Conservation (phyloP, 306 rosid species). For the Acacia acuminata region DNA sequence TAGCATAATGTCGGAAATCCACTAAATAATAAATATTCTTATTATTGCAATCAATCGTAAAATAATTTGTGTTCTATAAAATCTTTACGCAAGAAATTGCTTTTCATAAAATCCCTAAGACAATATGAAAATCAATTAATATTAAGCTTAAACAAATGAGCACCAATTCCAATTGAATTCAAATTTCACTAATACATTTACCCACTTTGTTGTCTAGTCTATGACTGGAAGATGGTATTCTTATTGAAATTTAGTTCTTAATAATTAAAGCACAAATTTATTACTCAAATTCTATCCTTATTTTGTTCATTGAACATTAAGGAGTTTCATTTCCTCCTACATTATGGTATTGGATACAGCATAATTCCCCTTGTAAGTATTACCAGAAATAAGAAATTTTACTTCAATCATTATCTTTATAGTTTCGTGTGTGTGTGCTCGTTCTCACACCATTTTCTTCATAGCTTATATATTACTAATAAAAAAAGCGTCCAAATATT, state of each 20-base stretch:
- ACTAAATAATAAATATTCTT: no score
- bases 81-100: no score
- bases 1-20: not conserved
- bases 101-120: no score
- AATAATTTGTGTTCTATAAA: no score
- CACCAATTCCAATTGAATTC: no score
- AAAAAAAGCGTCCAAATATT: constrained; percentile 2
- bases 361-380: not conserved
- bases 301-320: no score
- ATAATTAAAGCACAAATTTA: no score
- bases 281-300: not conserved
- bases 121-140: no score
- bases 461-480: not conserved
- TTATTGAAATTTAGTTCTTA: not conserved
- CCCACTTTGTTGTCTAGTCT: not conserved
- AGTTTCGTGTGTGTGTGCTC: not conserved
- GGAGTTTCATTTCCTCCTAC: no score
- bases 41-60: not conserved
- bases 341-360: no score
- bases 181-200: not conserved
- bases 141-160: no score
- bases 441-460: not conserved
- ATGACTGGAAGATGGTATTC: not conserved
- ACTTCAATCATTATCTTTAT: not conserved
- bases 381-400: not conserved